Conservation (phyloP, 1,284 basidiomycete genomes). For the Cutaneotrichosporon dermatis region DNA sequence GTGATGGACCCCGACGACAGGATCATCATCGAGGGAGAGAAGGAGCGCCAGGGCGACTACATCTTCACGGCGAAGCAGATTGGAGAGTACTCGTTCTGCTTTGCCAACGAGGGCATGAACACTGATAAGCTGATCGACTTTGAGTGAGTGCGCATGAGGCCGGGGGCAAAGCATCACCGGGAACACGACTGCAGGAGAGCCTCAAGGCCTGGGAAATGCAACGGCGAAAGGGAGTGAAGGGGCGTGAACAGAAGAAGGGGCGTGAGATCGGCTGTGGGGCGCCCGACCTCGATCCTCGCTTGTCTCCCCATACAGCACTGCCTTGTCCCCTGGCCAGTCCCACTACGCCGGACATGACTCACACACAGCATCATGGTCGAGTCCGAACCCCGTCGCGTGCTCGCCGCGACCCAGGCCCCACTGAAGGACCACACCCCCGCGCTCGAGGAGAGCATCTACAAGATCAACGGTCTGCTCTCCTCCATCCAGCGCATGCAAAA, state of each 20-base stretch:
- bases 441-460: slow-evolving; percentile 88
- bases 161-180: not conserved
- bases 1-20: slow-evolving; percentile 85
- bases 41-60: slow-evolving; percentile 92
- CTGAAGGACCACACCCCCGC: slow-evolving; percentile 84
- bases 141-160: slow-evolving; percentile 53
- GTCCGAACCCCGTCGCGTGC: slow-evolving; percentile 80
- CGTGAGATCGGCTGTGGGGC: too few species aligned
- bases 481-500: slow-evolving; percentile 87
- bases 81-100: slow-evolving; percentile 98
- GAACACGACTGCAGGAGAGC: too few species aligned
- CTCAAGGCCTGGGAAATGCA: too few species aligned
- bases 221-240: too few species aligned
- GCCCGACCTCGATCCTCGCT: not conserved
- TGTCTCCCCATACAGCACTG: not conserved
- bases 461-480: slow-evolving; percentile 75
- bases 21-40: slow-evolving; percentile 75
- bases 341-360: too few species aligned
- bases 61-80: slow-evolving; percentile 86
- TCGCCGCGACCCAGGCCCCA: slow-evolving; percentile 62
- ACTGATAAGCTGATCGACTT: slow-evolving; percentile 92
- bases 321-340: too few species aligned
- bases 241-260: not conserved
- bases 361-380: slow-evolving; percentile 79
- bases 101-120: slow-evolving; percentile 90